Percentiles rank a stretch among this genome's conserved stretches.
These are phyloP conservation scores for Kingdonia uniflora DNA, from an alignment of 164 flowering plant species.

Conservation along the genomic window DNA sequence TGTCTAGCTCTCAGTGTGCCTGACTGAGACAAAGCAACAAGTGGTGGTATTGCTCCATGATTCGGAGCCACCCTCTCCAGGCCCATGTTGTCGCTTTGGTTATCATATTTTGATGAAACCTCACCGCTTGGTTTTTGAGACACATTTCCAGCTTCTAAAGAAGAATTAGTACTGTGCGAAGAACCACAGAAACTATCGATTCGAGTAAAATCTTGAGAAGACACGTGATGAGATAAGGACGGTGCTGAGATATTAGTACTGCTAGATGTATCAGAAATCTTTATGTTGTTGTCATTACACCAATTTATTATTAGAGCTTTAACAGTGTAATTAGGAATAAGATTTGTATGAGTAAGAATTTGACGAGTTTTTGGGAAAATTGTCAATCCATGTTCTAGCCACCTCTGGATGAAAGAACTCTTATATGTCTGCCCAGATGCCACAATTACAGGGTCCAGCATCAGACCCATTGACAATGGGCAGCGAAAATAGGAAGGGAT, in stretches of 20 bases:
- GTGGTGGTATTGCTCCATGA: slow-evolving; percentile 85
- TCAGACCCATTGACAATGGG: slow-evolving; percentile 81
- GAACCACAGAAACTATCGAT: slow-evolving; percentile 26
- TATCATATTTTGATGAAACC: slow-evolving; percentile 20
- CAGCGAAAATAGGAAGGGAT: slow-evolving; percentile 83
- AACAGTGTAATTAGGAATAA: slow-evolving; percentile 76
- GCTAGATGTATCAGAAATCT: slow-evolving; percentile 42
- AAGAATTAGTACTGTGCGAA: slow-evolving; percentile 28
- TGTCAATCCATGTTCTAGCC: slow-evolving; percentile 77
- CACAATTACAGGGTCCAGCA: slow-evolving; percentile 89
- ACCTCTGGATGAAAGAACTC: slow-evolving; percentile 56
- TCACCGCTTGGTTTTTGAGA: slow-evolving; percentile 26
- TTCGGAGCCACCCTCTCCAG: slow-evolving; percentile 22
- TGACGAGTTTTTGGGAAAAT: slow-evolving; percentile 87
- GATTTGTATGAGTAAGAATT: slow-evolving; percentile 55
- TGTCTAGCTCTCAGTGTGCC: too few relatives aligned
- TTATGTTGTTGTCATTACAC: slow-evolving; percentile 77
- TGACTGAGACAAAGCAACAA: too few relatives aligned
- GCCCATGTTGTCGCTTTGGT: slow-evolving; percentile 15
- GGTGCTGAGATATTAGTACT: slow-evolving; percentile 10
- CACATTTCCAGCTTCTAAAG: slow-evolving; percentile 32
- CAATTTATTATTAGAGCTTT: slow-evolving; percentile 76
- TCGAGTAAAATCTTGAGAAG: slow-evolving; percentile 19
- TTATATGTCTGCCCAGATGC: slow-evolving; percentile 91
- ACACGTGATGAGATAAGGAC: slow-evolving; percentile 16